These are phyloP conservation scores for Quercus variabilis DNA, from an alignment of 306 rosid species.

Conservation along the genomic window DNA sequence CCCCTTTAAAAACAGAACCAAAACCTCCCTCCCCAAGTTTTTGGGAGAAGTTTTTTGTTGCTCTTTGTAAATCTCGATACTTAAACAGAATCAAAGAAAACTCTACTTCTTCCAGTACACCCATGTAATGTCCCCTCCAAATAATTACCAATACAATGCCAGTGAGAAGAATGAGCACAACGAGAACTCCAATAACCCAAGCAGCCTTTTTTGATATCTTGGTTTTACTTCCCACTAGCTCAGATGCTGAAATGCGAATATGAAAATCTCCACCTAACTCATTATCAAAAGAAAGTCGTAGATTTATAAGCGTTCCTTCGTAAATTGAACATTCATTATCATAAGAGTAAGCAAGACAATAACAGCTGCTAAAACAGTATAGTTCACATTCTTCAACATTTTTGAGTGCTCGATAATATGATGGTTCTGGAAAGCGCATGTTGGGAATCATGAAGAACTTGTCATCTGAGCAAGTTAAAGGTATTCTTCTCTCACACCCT, in stretches of 20 bases:
- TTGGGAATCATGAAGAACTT: too few relatives aligned
- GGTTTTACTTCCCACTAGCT: too few relatives aligned
- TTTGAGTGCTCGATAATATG: fast-evolving
- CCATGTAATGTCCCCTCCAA: background rate
- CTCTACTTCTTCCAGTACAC: background rate
- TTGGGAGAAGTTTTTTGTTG: background rate
- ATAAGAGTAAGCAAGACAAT: too few relatives aligned
- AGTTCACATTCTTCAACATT: too few relatives aligned
- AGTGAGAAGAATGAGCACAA: background rate
- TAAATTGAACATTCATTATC: too few relatives aligned
- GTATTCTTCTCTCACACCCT: slow-evolving; percentile 36
- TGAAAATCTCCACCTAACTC: too few relatives aligned
- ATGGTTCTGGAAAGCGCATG: fast-evolving
- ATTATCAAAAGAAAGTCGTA: too few relatives aligned
- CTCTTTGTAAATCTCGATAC: background rate
- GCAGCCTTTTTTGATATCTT: too few relatives aligned
- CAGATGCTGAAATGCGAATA: too few relatives aligned
- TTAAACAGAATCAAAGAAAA: background rate
- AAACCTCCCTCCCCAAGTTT: slow-evolving; percentile 29
- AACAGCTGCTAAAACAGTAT: too few relatives aligned
- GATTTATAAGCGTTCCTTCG: fast-evolving
- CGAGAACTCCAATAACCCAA: background rate
- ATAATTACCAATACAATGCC: background rate
- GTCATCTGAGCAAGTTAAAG: background rate
- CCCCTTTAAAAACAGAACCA: slow-evolving; percentile 30